Percentiles rank a stretch among this genome's conserved stretches.
Conservation (phyloP, 495 filamentous ascomycete species). For the Saxophila tyrrhenica region DNA sequence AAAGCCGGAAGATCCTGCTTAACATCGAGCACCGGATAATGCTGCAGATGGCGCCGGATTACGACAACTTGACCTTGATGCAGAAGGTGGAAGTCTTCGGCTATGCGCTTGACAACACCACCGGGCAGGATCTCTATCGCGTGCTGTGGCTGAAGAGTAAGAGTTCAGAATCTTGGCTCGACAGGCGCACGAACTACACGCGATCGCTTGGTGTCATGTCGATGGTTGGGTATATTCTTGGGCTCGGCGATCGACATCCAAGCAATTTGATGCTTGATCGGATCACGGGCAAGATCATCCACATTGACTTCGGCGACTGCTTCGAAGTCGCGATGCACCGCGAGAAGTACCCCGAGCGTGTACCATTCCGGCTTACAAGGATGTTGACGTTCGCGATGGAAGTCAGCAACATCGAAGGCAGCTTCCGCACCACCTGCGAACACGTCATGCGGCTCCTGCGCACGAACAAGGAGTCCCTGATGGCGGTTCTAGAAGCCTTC, state of each 20-base stretch:
- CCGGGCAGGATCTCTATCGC: slow-evolving; percentile 93
- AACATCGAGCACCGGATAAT: slow-evolving; percentile 99
- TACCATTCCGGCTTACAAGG: slow-evolving; percentile 91
- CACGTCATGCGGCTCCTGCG: slow-evolving; percentile 95
- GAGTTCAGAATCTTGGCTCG: slow-evolving; percentile 94
- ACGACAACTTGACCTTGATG: slow-evolving; percentile 96
- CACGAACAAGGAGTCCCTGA: slow-evolving; percentile 94
- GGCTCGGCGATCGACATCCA: slow-evolving; percentile 89
- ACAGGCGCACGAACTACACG: slow-evolving; percentile 93
- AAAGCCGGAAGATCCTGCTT: slow-evolving; percentile 88
- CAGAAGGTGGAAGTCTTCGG: slow-evolving; percentile 99
- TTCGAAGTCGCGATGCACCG: slow-evolving; percentile 99
- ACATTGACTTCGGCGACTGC: slow-evolving; percentile 98
- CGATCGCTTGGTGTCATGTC: slow-evolving; percentile 97
- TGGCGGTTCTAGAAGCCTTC: slow-evolving; percentile 98
- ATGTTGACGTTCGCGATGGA: slow-evolving; percentile 99
- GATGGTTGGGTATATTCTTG: slow-evolving; percentile 99
- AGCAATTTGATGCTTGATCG: slow-evolving; percentile 95
- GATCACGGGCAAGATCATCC: slow-evolving; percentile 88
- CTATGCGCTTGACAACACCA: slow-evolving; percentile 97
- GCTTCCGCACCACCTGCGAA: slow-evolving; percentile 93
- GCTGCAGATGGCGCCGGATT: slow-evolving; percentile 98
- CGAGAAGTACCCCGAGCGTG: slow-evolving; percentile 95
- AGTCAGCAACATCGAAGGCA: slow-evolving; percentile 96
- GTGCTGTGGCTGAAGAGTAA: slow-evolving; percentile 98